A percentile compares a stretch with the other conserved stretches of the same genome.
These are phyloP conservation scores for Aciculosporium take DNA, from an alignment of 2,329 filamentous ascomycete species.

Conservation along the genomic window DNA sequence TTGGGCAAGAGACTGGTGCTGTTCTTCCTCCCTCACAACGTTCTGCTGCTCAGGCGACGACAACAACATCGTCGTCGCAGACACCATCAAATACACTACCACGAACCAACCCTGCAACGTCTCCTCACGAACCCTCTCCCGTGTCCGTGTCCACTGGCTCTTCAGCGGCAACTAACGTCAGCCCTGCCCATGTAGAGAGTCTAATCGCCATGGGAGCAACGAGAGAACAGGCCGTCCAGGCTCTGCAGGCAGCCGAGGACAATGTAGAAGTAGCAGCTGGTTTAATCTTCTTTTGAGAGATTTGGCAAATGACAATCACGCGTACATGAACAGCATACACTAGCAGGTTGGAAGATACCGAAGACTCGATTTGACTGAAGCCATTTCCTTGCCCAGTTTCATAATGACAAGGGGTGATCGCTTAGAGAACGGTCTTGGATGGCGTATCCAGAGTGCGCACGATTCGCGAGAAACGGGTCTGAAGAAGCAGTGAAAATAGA, in stretches of 20 bases:
- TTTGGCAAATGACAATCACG: background rate
- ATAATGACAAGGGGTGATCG: background rate
- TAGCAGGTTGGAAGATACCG: background rate
- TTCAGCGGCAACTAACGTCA: slow-evolving; percentile 21
- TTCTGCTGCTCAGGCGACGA: slow-evolving; percentile 9
- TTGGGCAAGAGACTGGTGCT: slow-evolving; percentile 71
- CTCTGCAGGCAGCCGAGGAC: slow-evolving; percentile 68
- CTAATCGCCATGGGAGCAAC: slow-evolving; percentile 67
- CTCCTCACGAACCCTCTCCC: slow-evolving; percentile 9
- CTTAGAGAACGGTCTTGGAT: background rate
- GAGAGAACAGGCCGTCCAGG: slow-evolving; percentile 60
- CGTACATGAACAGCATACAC: background rate
- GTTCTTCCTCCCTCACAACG: slow-evolving; percentile 29
- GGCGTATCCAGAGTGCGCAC: background rate
- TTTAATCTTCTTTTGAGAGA: slow-evolving; percentile 8
- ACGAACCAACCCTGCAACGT: slow-evolving; percentile 8
- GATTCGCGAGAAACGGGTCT: background rate
- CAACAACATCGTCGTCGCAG: slow-evolving; percentile 3
- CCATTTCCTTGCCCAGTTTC: background rate
- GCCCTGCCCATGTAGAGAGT: slow-evolving; percentile 56
- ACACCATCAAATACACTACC: slow-evolving; percentile 11
- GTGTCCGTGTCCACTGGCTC: slow-evolving; percentile 13
- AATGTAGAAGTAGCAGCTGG: slow-evolving; percentile 53
- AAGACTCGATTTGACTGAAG: background rate
- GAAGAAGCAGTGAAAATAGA: background rate